Base-by-base conservation (phyloP, 2,329 filamentous ascomycete genomes). In the Phaeoacremonium minimum region DNA sequence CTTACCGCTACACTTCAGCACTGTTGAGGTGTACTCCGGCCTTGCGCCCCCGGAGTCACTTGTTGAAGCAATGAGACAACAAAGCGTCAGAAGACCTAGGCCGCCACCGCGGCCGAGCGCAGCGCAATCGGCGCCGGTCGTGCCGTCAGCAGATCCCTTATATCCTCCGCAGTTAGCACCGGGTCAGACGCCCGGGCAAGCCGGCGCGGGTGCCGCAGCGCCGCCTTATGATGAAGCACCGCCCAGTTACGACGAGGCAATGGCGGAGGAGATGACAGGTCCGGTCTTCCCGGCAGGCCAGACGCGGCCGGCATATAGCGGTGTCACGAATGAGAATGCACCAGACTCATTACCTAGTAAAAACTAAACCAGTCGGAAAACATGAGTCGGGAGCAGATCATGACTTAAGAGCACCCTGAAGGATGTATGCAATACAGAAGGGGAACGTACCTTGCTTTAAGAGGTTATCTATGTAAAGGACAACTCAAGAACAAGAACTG, bases 161-260 rank as follows among this genome's bases (percentile, higher is more conserved):
- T 80, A 80, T 42, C 77, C 77, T 13, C 75, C 77, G 4, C 77
- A 80, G 49, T 59, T 80, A 15, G 37, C 33, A 30, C 49, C 51
- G 1, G 52, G 47, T 0, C 51, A 58, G 28, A 32, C 30, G 9
- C 16, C 38, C 7, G 16, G n/a, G 4, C 42, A 44, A 15, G 37
- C 28, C 9, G 22, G 22, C 9, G n/a, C n/a, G n/a, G 35, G 16
- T 1, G 18, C 28, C 15, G 64, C 60, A 3, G 69, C 57, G 2
- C 59, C 66, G 14, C 53, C 57, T 1, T 69, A 76, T 45, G 83
- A 87, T 19, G 88, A 93, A 38, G 87, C 88, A n/a, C 90, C 91
- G 14, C 90, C 90, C 7, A 95, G 87, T 52, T 97, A 97, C 54
- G 89, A 95, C 61, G 90, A 96, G 60, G 89, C 88, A 11, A 83